Conservation (phyloP, 805 yeast genomes). For the Myxozyma geophila region DNA sequence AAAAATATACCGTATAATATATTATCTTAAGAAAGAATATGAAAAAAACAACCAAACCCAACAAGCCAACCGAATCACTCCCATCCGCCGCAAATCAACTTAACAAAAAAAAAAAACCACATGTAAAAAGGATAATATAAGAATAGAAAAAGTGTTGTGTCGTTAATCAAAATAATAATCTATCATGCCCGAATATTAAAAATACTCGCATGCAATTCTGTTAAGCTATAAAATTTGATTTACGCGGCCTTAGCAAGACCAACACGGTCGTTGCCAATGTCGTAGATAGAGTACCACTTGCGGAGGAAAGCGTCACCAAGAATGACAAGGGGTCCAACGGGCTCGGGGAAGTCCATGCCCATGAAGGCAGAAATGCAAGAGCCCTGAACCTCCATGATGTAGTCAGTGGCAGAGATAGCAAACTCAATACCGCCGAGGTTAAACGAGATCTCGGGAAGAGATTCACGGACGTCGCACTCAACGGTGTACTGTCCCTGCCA, state of each 20-base stretch:
- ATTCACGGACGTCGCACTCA: conserved; percentile 84
- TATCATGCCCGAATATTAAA: background rate
- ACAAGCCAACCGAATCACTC: conserved; percentile 7
- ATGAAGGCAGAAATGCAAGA: conserved; percentile 96
- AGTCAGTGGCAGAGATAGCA: conserved; percentile 86
- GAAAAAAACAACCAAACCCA: conserved; percentile 5
- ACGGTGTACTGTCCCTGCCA: conserved; percentile 97
- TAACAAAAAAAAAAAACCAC: background rate
- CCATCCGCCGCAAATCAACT: background rate
- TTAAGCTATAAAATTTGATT: conserved; percentile 25
- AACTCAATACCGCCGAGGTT: conserved; percentile 89
- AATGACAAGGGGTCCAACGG: conserved; percentile 95
- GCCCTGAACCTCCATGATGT: conserved; percentile 92
- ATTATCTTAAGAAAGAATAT: conserved; percentile 1
- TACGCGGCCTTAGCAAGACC: conserved; percentile 84
- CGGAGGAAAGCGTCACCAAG: conserved; percentile 98
- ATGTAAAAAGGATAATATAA: background rate
- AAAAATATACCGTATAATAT: conserved; percentile 6
- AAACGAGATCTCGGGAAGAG: conserved; percentile 89
- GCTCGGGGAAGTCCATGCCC: conserved; percentile 96
- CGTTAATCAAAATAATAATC: background rate
- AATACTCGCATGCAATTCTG: background rate
- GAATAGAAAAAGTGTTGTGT: background rate
- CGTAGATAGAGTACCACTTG: conserved; percentile 91
- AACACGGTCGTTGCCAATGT: conserved; percentile 86